phyloP scores from a whole-genome alignment of 371 early-diverging fungal species.

The Blakeslea trispora region DNA sequence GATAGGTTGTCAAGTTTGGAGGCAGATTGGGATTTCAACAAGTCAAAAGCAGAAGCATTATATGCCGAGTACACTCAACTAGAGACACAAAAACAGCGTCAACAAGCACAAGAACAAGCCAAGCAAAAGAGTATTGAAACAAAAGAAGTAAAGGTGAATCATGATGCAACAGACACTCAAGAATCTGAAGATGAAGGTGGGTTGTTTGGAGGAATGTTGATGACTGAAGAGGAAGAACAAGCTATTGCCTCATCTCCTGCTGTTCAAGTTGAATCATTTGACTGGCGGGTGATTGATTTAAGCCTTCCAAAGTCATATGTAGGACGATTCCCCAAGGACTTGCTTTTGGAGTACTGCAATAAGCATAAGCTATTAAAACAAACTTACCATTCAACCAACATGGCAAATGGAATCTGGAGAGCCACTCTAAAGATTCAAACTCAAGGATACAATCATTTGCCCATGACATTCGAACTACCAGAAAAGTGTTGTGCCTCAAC shows the following conservation, averaged over 20 bases:
- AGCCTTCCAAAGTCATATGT: constrained; percentile 43
- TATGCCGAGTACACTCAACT: constrained; percentile 26
- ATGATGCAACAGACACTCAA: constrained; percentile 31
- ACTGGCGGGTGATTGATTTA: constrained; percentile 24
- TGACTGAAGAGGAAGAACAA: constrained; percentile 18
- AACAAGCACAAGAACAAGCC: constrained; percentile 14
- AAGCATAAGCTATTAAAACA: constrained; percentile 21
- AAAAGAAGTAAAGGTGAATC: constrained; percentile 18
- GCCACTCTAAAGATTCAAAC: constrained; percentile 20
- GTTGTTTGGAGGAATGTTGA: constrained; percentile 26
- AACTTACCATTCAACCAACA: constrained; percentile 9
- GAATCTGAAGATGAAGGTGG: constrained; percentile 18
- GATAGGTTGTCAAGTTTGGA: constrained; percentile 46
- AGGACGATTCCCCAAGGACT: constrained; percentile 50
- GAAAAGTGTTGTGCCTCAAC: constrained; percentile 7
- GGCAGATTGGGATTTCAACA: constrained; percentile 53
- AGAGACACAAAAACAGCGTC: constrained; percentile 33
- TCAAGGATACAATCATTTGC: background rate
- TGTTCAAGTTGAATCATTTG: background rate
- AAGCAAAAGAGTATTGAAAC: constrained; percentile 32
- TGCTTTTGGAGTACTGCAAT: constrained; percentile 34
- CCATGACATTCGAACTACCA: constrained; percentile 20
- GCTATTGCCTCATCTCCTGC: constrained; percentile 1
- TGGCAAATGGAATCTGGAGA: constrained; percentile 27
- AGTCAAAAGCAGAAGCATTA: constrained; percentile 36